Base-by-base conservation (phyloP, 306 rosid genomes). In the Cucurbita argyrosperma region DNA sequence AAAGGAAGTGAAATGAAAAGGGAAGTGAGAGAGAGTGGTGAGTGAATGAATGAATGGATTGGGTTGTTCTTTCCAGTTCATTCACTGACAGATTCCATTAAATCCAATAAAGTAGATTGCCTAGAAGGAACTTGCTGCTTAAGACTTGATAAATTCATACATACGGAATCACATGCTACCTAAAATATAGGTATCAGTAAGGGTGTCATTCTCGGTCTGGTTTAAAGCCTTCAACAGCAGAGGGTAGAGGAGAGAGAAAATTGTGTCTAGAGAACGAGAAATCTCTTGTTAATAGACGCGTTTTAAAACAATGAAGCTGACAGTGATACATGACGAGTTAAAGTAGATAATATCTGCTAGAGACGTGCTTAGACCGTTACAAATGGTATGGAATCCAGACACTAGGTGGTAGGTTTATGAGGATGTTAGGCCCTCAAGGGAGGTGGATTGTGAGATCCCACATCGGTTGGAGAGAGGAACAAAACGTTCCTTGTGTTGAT, bases 31-130 rank as follows among this genome's bases (percentile, higher is more conserved):
- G 57, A 14, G 58, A 70, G 54, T 50, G 4, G 52, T 47, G 6
- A 26, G 1, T 60, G 49, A 26, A 4, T 60, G 49, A n/a, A 30
- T 50, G 75, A 71, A 39, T 37, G 75, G 35, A 30, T 71, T 71
- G 75, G 61, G 51, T 71, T 71, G 58, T 53, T 53, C 75, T 71
- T 71, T 71, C 75, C 75, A 51, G 49, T 71, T 71, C 75, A 71
- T 50, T 71, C 63, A 51, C 61, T 71, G 75, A 71, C 60, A 54
- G 75, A 71, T 71, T 71, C 75, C 75, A 67, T 67, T 46, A 67
- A 50, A 64, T 64, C 74, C 74, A 70, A 70, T 50, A 71, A 71
- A 71, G 75, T 52, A 53, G 61, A 53, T 19, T 50, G 75, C 40
- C 19, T 69, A 49, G 51, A 60, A 67, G 35, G 54, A 66, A 43